Evolutionary conservation across 75 land plant genomes (phyloP).

Genomic region (Azolla pinnata): DNA sequence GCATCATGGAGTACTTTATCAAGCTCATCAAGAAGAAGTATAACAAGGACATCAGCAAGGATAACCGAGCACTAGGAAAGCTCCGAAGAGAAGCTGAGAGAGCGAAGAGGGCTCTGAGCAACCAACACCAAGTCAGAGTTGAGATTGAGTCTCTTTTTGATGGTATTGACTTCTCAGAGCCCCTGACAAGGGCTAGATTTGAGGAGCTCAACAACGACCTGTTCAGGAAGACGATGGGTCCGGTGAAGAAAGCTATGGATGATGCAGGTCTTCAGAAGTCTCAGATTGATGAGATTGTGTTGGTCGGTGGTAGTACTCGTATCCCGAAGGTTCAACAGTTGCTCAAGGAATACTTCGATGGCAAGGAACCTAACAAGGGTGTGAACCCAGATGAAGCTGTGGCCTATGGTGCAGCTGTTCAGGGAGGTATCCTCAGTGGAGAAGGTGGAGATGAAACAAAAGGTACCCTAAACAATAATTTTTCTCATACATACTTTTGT

Average conservation of each 20-base stretch:
- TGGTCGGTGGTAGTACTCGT: constrained; percentile 89
- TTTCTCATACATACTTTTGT: not conserved
- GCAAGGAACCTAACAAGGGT: constrained; percentile 96
- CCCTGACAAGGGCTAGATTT: constrained; percentile 77
- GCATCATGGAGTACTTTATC: constrained; percentile 94
- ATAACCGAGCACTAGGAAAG: constrained; percentile 81
- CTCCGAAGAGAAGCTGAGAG: constrained; percentile 75
- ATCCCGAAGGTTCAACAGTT: constrained; percentile 95
- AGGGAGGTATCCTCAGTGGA: constrained; percentile 47
- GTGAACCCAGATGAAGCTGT: constrained; percentile 84
- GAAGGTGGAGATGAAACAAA: constrained; percentile 40
- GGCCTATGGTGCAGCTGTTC: constrained; percentile 53
- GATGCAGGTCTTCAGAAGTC: constrained; percentile 76
- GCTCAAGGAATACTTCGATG: constrained; percentile 89
- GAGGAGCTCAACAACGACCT: constrained; percentile 89
- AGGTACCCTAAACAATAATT: constrained; percentile 15
- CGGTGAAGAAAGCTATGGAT: constrained; percentile 96
- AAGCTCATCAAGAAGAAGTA: constrained; percentile 95
- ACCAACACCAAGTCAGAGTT: constrained; percentile 88
- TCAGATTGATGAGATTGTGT: constrained; percentile 82
- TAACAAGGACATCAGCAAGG: constrained; percentile 86
- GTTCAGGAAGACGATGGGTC: constrained; percentile 96
- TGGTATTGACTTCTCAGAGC: constrained; percentile 84
- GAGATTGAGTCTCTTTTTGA: constrained; percentile 84
- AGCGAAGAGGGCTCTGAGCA: constrained; percentile 88